Percentiles rank a stretch among this genome's conserved stretches.
phyloP scores from a whole-genome alignment of 345 rosid species.

The Salix dunnii region DNA sequence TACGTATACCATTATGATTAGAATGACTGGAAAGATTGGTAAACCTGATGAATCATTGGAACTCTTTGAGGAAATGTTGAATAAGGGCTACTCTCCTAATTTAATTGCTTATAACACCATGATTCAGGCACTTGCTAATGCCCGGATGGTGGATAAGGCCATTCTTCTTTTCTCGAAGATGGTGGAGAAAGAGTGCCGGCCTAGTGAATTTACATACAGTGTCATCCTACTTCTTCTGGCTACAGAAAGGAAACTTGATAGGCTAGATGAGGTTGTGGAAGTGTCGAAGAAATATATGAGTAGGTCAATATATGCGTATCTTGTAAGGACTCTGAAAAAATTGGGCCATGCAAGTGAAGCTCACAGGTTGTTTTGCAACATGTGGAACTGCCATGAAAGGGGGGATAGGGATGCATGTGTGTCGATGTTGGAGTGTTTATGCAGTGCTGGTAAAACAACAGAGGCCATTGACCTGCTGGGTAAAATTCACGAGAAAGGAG shows the following conservation, averaged over 20 bases:
- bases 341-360: conserved; percentile 83
- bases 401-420: conserved; percentile 68
- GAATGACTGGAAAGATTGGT: conserved; percentile 68
- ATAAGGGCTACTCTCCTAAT: conserved; percentile 49
- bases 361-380: conserved; percentile 54
- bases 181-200: conserved; percentile 29
- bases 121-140: conserved; percentile 66
- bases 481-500: conserved; percentile 70
- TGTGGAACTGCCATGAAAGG: conserved; percentile 80
- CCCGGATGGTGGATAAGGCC: conserved; percentile 65
- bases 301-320: conserved; percentile 67
- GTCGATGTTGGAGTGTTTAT: conserved; percentile 75
- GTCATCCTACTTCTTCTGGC: conserved; percentile 11
- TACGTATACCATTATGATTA: conserved; percentile 81
- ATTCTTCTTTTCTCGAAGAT: conserved; percentile 66
- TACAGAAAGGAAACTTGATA: conserved; percentile 20
- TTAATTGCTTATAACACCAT: conserved; percentile 69
- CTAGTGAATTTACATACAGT: conserved; percentile 22
- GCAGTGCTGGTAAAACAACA: conserved; percentile 67
- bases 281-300: conserved; percentile 66
- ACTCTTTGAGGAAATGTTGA: conserved; percentile 69
- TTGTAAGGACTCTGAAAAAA: conserved; percentile 64
- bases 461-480: conserved; percentile 80
- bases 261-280: conserved; percentile 31
- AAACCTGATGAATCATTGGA: conserved; percentile 50